Conservation (phyloP, 768 basidiomycete species). For the Tubosaeta sp. region DNA sequence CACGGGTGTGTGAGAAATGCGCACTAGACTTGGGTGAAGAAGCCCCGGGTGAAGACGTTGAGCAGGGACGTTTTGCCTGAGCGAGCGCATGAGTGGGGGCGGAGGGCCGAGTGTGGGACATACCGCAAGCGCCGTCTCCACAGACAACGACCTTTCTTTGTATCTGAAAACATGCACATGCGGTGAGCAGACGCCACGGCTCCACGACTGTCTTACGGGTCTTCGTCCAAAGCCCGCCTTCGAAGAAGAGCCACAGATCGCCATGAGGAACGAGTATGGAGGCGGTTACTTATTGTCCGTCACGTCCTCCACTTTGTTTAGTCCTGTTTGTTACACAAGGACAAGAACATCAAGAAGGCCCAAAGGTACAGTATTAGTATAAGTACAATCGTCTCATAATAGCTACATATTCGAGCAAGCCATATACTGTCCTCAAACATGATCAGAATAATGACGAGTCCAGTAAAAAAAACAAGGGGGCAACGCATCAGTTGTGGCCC, state of each 20-base stretch:
- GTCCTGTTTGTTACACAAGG: conserved; percentile 15
- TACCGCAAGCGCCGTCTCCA: conserved; percentile 94
- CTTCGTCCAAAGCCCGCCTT: conserved; percentile 50
- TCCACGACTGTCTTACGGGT: conserved; percentile 23
- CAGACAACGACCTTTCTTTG: conserved; percentile 81
- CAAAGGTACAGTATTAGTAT: conserved; percentile 12
- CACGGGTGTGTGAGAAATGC: conserved; percentile 24
- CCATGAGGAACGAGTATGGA: conserved; percentile 35
- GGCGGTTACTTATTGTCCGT: conserved; percentile 1
- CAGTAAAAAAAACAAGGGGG: background rate
- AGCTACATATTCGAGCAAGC: conserved; percentile 16
- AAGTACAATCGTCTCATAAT: conserved; percentile 12
- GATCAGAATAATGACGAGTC: conserved; percentile 1
- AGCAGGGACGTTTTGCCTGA: conserved; percentile 79
- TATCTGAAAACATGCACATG: conserved; percentile 30
- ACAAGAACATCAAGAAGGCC: conserved; percentile 17
- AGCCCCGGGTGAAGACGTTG: conserved; percentile 86
- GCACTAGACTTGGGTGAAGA: conserved; percentile 93
- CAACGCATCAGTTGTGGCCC: conserved; percentile 9
- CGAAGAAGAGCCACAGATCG: conserved; percentile 53
- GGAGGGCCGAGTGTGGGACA: background rate
- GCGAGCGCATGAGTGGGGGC: conserved; percentile 7
- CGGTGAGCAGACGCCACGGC: conserved; percentile 13
- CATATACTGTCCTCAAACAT: conserved; percentile 9
- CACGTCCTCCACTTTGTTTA: conserved; percentile 17